Evolutionary conservation across 208 protist genomes (phyloP).

Genomic region (Naegleria gruberi): DNA sequence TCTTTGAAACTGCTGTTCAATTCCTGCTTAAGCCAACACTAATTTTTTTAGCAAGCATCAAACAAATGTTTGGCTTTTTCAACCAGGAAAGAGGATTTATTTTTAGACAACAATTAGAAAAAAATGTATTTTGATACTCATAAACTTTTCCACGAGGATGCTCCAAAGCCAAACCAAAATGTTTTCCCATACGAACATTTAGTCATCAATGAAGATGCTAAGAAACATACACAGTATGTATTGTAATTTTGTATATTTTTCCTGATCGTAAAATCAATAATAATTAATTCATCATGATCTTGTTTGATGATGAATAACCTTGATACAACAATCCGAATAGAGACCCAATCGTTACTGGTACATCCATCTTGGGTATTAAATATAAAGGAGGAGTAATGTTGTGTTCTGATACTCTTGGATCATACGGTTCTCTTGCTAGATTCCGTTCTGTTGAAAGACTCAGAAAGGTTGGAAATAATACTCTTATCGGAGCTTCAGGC

Average conservation of each 20-base stretch:
- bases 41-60: too few species aligned
- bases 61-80: too few species aligned
- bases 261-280: too few species aligned
- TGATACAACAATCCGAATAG: neutral
- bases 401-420: constrained; percentile 87
- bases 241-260: too few species aligned
- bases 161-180: neutral
- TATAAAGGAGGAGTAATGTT: constrained; percentile 92
- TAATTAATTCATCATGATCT: neutral
- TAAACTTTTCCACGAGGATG: neutral
- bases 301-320: neutral
- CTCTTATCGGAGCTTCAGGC: constrained; percentile 78
- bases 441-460: constrained; percentile 82
- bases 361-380: constrained; percentile 89
- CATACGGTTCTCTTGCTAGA: constrained; percentile 90
- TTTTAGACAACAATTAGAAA: neutral
- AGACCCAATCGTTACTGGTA: constrained; percentile 81
- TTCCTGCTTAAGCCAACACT: too few species aligned
- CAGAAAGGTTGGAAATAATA: constrained; percentile 66
- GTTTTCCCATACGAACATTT: neutral
- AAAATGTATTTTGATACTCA: neutral
- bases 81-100: too few species aligned
- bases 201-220: neutral
- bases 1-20: too few species aligned
- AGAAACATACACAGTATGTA: neutral